Evolutionary conservation across 345 rosid genomes (phyloP), one percentile per base, ranked within the genome.

Genomic region (Citrus maxima): DNA sequence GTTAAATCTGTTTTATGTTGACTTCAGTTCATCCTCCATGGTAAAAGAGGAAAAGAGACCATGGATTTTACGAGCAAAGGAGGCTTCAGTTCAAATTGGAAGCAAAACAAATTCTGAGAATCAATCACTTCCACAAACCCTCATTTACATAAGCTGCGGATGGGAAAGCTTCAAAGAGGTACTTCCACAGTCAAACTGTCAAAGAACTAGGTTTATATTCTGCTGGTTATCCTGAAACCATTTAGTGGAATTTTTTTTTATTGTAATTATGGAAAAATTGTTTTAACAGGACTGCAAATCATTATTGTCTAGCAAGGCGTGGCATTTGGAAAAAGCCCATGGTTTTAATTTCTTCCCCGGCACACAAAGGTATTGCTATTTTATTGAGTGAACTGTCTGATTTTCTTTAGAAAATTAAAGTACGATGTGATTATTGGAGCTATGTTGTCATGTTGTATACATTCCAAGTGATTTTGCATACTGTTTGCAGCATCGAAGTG

Each of bases 81-180:
- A 90, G 78, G 90, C 88, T 76, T 90, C 95, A 35, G 88, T 91
- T 85, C 90, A 87, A 80, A 79, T 89, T 77, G 90, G 93, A 80
- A 87, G 81, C 77, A 86, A 87, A 85, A 30, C 76, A 79, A 77
- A 79, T 67, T 55, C 76, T 32, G 88, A 88, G 72, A 79, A 63
- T 72, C 86, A 82, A 49, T 77, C 82, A 54, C 89, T 90, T 61
- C 99, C 99, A 35, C 89, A 89, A 80, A 93, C 90, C 66, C 97
- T 95, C 58, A 91, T 95, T 79, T 95, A 95, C 67, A 95, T 95
- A 83, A 93, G 99, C 81, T 93, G 98, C 80, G 97, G 98, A 76
- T 95, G 99, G 99, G 96, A 92, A 84, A 95, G 95, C 88, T 95
- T 93, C 82, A 93, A 95, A 80, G 92, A 90, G 98, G 98, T 93